Evolutionary conservation across 768 basidiomycete genomes (phyloP), one percentile per base, ranked within the genome.

Genomic region (Macrocybe gigantea): DNA sequence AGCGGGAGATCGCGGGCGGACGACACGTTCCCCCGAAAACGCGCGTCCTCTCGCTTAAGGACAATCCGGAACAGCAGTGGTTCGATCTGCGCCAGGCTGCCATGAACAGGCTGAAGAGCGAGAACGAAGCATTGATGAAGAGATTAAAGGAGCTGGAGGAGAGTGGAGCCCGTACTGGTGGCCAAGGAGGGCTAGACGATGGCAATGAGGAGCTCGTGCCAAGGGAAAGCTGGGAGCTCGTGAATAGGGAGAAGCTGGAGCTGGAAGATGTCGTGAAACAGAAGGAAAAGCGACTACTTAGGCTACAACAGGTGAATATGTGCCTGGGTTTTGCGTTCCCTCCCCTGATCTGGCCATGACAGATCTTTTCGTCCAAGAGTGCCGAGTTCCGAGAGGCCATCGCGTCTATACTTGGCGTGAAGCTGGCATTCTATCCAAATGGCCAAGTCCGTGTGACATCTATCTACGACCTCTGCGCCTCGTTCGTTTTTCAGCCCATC

Each of bases 361-460:
- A 93, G 88, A 81, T 94, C 5, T 96, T 91, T 66, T 69, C 75
- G 0, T 80, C 82, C 33, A 97, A 96, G 63, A 83, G 85, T 7
- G 79, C 85, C 49, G 93, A 97, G 59, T 95, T 98, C 71, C 80
- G 89, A 35, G 90, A 94, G 60, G 85, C 93, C 5, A 87, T 97
- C 50, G 83, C 86, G 4, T 83, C 88, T 0, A 85, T 98, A 42
- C 77, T 97, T 0, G 95, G 94, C 5, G 83, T 93, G 60, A 92
- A 95, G 57, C 78, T 97, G 43, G 84, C 86, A 1, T 96, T 97
- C 61, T 89, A 89, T 59, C 88, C 87, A 11, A 92, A 91, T 44
- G 94, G 93, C 0, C 83, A 91, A 55, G 85, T 97, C 42, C 78
- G 89, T 14, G 82, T 96, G 51, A 94, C 93, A 5, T 88, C 86